phyloP scores from a whole-genome alignment of 2,329 filamentous ascomycete species.

The Elsinoe necatrix region DNA sequence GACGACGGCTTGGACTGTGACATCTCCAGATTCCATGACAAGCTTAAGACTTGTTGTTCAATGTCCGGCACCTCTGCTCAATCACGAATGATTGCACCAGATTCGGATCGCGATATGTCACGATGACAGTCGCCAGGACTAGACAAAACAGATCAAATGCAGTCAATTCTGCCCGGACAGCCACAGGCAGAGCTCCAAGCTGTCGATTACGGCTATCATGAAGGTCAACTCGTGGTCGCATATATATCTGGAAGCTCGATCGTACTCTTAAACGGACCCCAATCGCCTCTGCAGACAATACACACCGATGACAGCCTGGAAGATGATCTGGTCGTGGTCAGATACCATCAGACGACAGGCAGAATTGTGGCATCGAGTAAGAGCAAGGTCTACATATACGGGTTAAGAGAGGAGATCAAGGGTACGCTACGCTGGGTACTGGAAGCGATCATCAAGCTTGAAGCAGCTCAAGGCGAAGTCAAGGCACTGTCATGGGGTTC shows the following conservation, averaged over 20 bases:
- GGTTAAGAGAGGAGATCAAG: conserved; percentile 63
- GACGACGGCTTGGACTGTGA: not conserved
- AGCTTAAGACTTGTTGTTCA: not conserved
- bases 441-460: conserved; percentile 50
- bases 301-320: conserved; percentile 63
- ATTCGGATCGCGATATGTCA: not conserved
- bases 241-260: conserved; percentile 88
- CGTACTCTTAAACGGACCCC: conserved; percentile 67
- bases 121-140: not conserved
- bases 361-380: conserved; percentile 73
- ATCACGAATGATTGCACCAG: not conserved
- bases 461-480: conserved; percentile 40
- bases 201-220: conserved; percentile 65
- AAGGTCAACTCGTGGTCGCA: conserved; percentile 62
- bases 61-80: not conserved
- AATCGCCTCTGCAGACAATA: conserved; percentile 76
- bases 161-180: conserved; percentile 69
- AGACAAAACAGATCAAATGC: conserved; percentile 43
- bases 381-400: conserved; percentile 64
- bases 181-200: conserved; percentile 71
- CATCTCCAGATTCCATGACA: conserved; percentile 11
- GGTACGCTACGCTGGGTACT: conserved; percentile 64
- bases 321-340: conserved; percentile 62
- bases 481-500: conserved; percentile 76
- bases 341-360: conserved; percentile 71